These are phyloP conservation scores for Schwanniomyces vanrijiae DNA, from an alignment of 805 yeast genomes.

Conservation along the genomic window DNA sequence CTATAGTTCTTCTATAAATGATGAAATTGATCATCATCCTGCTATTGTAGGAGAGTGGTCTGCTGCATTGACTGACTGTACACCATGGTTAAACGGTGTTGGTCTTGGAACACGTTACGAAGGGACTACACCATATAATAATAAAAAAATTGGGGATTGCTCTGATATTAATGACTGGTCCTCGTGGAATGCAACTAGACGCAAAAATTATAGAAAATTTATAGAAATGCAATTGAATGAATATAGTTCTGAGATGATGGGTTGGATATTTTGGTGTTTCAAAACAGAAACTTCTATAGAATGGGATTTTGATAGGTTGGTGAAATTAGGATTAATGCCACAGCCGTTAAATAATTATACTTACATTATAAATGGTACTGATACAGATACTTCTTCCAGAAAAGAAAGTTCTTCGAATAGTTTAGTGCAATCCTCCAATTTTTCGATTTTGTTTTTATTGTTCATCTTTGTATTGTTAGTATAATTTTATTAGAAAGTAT, in stretches of 20 bases:
- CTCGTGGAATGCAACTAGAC: conserved; percentile 45
- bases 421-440: neutral
- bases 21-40: conserved; percentile 42
- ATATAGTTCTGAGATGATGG: conserved; percentile 44
- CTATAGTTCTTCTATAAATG: conserved; percentile 30
- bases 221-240: conserved; percentile 63
- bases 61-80: conserved; percentile 71
- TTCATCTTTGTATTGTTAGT: neutral
- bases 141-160: conserved; percentile 43
- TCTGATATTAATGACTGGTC: conserved; percentile 32
- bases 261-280: conserved; percentile 74
- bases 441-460: neutral
- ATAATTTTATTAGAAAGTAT: neutral
- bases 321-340: conserved; percentile 56
- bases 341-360: conserved; percentile 48
- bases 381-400: conserved; percentile 17
- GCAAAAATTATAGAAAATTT: conserved; percentile 47
- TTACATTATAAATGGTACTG: conserved; percentile 35
- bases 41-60: conserved; percentile 69
- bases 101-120: conserved; percentile 66
- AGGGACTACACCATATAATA: conserved; percentile 37
- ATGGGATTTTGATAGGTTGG: conserved; percentile 62
- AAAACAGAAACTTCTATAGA: conserved; percentile 66
- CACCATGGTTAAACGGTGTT: conserved; percentile 68
- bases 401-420: neutral